Conservation (phyloP, 1,284 basidiomycete species). For the Hypsizygus ulmarius region DNA sequence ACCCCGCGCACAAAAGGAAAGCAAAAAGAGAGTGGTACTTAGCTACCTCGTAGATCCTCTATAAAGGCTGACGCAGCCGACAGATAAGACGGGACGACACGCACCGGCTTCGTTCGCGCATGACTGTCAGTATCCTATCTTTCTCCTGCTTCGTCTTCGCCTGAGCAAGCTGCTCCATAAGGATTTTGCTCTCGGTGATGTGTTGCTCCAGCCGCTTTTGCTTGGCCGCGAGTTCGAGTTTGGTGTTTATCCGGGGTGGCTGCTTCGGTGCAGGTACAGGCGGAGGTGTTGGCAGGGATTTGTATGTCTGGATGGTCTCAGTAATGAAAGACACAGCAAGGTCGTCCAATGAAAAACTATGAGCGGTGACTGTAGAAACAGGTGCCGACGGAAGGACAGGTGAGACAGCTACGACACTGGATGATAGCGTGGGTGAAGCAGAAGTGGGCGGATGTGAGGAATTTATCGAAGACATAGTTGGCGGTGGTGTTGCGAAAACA, state of each 20-base stretch:
- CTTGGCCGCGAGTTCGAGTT: conserved; percentile 44
- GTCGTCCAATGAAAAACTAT: conserved; percentile 39
- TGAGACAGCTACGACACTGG: background rate
- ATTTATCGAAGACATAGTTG: conserved; percentile 1
- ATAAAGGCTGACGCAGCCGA: conserved; percentile 7
- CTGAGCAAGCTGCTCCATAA: conserved; percentile 58
- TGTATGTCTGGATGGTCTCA: conserved; percentile 47
- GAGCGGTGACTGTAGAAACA: conserved; percentile 10
- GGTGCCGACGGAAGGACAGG: conserved; percentile 6
- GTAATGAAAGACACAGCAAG: conserved; percentile 54
- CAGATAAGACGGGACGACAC: conserved; percentile 21
- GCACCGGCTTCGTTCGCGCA: conserved; percentile 50
- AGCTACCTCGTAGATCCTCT: conserved; percentile 2
- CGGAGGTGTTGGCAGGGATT: conserved; percentile 15
- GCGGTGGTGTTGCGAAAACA: conserved; percentile 1
- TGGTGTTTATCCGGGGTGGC: conserved; percentile 13
- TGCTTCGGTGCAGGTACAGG: background rate
- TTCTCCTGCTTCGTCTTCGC: conserved; percentile 63
- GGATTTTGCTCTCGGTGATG: conserved; percentile 66
- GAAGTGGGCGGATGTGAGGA: conserved; percentile 1
- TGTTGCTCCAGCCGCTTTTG: conserved; percentile 59
- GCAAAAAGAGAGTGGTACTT: background rate
- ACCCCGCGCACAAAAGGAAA: background rate
- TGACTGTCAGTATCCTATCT: conserved; percentile 49
- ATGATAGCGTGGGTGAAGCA: conserved; percentile 6